These are phyloP conservation scores for Solanum phureja DNA, from an alignment of 257 asterid genomes.

Conservation along the genomic window DNA sequence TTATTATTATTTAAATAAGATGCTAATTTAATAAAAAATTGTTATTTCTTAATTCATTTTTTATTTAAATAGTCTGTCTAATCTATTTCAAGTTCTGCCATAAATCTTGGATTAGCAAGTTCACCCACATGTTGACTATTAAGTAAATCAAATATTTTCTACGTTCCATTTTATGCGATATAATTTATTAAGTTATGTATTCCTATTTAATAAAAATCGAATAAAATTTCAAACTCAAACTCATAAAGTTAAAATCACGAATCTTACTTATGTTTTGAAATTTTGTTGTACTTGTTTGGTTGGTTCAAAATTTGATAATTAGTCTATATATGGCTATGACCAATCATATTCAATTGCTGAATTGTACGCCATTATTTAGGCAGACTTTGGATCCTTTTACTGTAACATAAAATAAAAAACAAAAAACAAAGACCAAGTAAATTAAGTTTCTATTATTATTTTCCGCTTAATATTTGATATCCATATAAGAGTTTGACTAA, in stretches of 20 bases:
- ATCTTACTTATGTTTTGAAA: background rate
- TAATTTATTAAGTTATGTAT: background rate
- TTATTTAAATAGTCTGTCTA: background rate
- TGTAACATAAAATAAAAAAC: background rate
- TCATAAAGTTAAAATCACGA: background rate
- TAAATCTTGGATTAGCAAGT: background rate
- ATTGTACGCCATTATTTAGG: constrained; percentile 16
- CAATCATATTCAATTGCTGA: constrained; percentile 11
- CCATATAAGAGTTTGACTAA: background rate
- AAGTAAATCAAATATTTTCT: too few species aligned
- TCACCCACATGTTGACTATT: background rate
- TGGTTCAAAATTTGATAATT: background rate
- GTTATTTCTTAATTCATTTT: background rate
- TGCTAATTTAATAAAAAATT: background rate
- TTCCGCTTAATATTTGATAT: background rate
- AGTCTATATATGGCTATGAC: background rate
- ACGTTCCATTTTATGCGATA: background rate
- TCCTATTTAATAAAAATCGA: background rate
- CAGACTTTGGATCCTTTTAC: constrained; percentile 29
- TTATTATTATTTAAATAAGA: background rate
- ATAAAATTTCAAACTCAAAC: background rate
- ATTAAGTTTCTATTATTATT: background rate
- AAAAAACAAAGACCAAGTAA: background rate
- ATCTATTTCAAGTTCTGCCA: background rate
- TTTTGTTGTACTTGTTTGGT: background rate